Conservation (phyloP, 805 yeast species). For the Schizosaccharomyces lindneri region DNA sequence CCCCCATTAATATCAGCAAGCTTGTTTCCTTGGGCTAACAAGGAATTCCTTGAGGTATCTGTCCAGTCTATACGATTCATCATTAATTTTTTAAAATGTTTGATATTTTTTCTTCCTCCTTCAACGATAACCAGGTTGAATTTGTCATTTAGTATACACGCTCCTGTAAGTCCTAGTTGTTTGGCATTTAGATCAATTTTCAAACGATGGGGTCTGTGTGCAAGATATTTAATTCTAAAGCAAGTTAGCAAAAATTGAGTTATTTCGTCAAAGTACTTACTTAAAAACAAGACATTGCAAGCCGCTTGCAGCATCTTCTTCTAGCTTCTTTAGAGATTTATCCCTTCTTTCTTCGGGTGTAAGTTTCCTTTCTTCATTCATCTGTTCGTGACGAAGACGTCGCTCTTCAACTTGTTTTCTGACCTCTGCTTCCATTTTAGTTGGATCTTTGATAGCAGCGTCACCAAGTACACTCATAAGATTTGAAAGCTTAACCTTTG, state of each 20-base stretch:
- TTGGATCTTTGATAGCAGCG: slow-evolving; percentile 73
- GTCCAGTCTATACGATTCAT: slow-evolving; percentile 46
- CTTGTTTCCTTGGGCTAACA: neutral
- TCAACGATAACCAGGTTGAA: slow-evolving; percentile 44
- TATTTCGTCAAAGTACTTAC: neutral
- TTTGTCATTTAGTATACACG: slow-evolving; percentile 13
- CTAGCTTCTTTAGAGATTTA: slow-evolving; percentile 24
- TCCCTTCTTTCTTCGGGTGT: slow-evolving; percentile 30
- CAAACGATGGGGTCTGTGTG: slow-evolving; percentile 41
- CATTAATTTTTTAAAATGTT: slow-evolving; percentile 38
- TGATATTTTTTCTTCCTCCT: slow-evolving; percentile 40
- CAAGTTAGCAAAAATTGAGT: slow-evolving; percentile 1
- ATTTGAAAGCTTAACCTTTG: slow-evolving; percentile 64
- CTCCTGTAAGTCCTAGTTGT: slow-evolving; percentile 43
- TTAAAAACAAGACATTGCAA: slow-evolving; percentile 29
- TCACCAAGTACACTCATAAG: slow-evolving; percentile 68
- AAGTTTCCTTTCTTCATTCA: slow-evolving; percentile 37
- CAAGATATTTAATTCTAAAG: slow-evolving; percentile 22
- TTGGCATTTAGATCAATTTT: slow-evolving; percentile 63
- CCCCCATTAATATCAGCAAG: neutral
- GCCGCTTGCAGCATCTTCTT: slow-evolving; percentile 28
- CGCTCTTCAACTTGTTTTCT: slow-evolving; percentile 43
- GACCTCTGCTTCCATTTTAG: slow-evolving; percentile 55
- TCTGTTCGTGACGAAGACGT: slow-evolving; percentile 27
- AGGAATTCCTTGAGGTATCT: slow-evolving; percentile 16